Percentiles rank a stretch among this genome's conserved stretches.
phyloP scores from a whole-genome alignment of 345 rosid species.

The Aethionema arabicum region DNA sequence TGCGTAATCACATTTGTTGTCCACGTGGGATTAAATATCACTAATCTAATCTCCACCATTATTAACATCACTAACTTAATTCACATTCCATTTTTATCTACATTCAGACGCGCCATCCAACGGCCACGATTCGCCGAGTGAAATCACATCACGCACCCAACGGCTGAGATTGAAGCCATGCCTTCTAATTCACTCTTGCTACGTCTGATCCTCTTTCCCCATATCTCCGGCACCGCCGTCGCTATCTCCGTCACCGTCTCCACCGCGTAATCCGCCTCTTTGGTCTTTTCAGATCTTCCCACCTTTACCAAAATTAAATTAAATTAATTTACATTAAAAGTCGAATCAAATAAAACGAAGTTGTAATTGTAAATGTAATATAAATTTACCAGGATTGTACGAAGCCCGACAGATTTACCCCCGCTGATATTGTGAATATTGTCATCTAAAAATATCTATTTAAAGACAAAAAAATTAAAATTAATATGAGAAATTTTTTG shows the following conservation, averaged over 20 bases:
- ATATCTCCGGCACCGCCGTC: slow-evolving; percentile 65
- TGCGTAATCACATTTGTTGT: slow-evolving; percentile 32
- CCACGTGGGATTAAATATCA: slow-evolving; percentile 31
- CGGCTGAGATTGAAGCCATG: slow-evolving; percentile 43
- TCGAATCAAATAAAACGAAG: neutral
- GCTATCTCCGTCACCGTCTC: slow-evolving; percentile 47
- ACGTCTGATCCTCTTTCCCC: slow-evolving; percentile 47
- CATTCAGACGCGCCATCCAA: slow-evolving; percentile 26
- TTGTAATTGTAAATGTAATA: neutral
- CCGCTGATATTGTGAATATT: slow-evolving; percentile 63
- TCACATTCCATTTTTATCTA: slow-evolving; percentile 26
- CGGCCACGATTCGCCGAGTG: slow-evolving; percentile 13
- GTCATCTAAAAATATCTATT: slow-evolving; percentile 81
- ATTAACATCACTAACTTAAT: slow-evolving; percentile 7
- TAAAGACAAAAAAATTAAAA: neutral
- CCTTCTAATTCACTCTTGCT: slow-evolving; percentile 55
- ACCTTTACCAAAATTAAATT: slow-evolving; percentile 40
- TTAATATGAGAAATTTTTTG: too few relatives aligned
- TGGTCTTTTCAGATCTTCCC: slow-evolving; percentile 57
- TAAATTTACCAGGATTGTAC: slow-evolving; percentile 59
- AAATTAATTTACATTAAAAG: neutral
- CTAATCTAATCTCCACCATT: slow-evolving; percentile 16
- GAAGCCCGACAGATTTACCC: slow-evolving; percentile 72
- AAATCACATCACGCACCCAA: slow-evolving; percentile 54
- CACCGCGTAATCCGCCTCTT: slow-evolving; percentile 68